Base-by-base conservation (phyloP, 202 grass and related monocot genomes). In the Musa balbisiana region DNA sequence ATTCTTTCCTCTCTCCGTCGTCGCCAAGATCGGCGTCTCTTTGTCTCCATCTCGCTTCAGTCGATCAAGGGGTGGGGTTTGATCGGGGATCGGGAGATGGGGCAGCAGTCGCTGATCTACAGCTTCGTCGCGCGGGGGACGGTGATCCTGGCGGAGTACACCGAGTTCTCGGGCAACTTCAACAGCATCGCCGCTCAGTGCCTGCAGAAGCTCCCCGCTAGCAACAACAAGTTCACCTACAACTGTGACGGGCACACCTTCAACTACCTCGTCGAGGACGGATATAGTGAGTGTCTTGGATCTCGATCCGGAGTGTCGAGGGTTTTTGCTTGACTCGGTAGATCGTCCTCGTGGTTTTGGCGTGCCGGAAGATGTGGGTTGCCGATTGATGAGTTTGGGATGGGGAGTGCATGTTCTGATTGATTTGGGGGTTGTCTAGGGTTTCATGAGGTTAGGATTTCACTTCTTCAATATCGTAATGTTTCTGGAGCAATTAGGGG, bases 191-290 rank as follows among this genome's bases (percentile, higher is more conserved):
- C 67, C 33, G 29, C 67, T 19, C 67, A 69, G 49, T 69, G 67
- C 43, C 15, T 69, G 2, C 67, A 69, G 67, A 69, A 69, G 26
- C 67, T 69, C 16, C 67, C 43, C 6, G 27, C 67, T 9, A 69
- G 67, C 26, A 69, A 69, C 67, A 69, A 69, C 43, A 69, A 69
- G 67, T 69, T 69, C 67, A 69, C 67, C 67, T 69, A 69, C 67
- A 69, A 69, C 33, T 51, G 67, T 10, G 67, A 69, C 17, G 67
- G 67, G 6, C 67, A 69, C 67, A 69, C 67, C 16, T 69, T 69
- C 67, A 69, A 69, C 17, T 69, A 69, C 33, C 67, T 69, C 33
- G 67, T 69, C 29, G 67, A 69, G 67, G 67, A 69, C 3, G 67
- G 67, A 69, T 69, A 69, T 29, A 69, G 67, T 69, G 29, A 69